Evolutionary conservation across 108 stramenopile genomes (phyloP).

Genomic region (Nannochloropsis oceanica): DNA sequence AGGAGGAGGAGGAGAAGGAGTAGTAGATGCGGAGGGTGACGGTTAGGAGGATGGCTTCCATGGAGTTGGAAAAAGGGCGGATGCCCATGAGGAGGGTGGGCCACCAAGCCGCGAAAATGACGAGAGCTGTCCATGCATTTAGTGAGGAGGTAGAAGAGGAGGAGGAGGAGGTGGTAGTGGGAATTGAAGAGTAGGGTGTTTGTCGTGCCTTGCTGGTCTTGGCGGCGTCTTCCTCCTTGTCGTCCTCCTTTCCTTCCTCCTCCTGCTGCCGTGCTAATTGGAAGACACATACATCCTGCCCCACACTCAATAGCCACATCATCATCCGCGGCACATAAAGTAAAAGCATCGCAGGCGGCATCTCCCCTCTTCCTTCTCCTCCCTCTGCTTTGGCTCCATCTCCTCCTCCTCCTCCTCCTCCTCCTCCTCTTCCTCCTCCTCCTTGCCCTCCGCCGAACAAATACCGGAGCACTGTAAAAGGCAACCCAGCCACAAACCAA

Average conservation of each 20-base stretch:
- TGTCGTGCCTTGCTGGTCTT: too few relatives aligned
- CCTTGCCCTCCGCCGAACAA: neutral
- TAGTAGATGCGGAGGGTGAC: neutral
- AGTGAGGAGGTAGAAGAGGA: neutral
- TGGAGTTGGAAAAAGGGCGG: slow-evolving; percentile 59
- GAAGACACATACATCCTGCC: slow-evolving; percentile 48
- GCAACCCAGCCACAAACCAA: slow-evolving; percentile 47
- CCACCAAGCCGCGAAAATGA: slow-evolving; percentile 53
- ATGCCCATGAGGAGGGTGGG: slow-evolving; percentile 42
- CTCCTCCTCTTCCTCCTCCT: too few relatives aligned
- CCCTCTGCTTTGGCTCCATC: too few relatives aligned
- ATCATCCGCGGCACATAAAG: slow-evolving; percentile 49
- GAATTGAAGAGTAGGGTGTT: neutral
- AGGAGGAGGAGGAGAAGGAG: neutral
- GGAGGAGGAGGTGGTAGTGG: neutral
- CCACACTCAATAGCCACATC: slow-evolving; percentile 44
- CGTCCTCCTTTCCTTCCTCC: neutral
- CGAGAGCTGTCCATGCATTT: slow-evolving; percentile 10
- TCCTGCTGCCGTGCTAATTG: neutral
- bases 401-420: too few relatives aligned
- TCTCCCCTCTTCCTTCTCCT: too few relatives aligned
- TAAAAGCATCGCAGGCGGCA: slow-evolving; percentile 21
- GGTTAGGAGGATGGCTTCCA: slow-evolving; percentile 52
- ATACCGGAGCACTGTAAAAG: slow-evolving; percentile 26
- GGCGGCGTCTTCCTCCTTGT: neutral